phyloP scores from a whole-genome alignment of 1,284 basidiomycete genomes.

The Pseudomicrostroma phylloplanum region DNA sequence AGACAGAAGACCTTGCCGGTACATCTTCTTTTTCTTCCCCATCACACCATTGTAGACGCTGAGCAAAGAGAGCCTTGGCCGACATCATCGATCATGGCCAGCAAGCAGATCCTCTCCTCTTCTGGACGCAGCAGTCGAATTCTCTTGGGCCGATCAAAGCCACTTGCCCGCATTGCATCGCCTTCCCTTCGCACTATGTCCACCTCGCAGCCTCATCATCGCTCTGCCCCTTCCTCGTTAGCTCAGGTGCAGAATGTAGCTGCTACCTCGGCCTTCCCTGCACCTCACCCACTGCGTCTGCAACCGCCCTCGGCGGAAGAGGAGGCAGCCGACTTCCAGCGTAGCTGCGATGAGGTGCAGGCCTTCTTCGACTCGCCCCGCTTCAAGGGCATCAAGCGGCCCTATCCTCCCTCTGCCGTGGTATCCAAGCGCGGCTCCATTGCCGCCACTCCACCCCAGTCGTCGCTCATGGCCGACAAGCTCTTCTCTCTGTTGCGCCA shows the following conservation, averaged over 20 bases:
- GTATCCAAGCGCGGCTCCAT: conserved; percentile 83
- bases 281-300: conserved; percentile 59
- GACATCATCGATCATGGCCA: too few species aligned
- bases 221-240: conserved; percentile 57
- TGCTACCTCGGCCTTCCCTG: conserved; percentile 55
- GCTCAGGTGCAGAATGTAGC: conserved; percentile 54
- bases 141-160: too few species aligned
- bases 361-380: conserved; percentile 70
- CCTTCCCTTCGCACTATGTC: background rate
- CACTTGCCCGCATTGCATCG: too few species aligned
- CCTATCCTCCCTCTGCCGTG: conserved; percentile 71
- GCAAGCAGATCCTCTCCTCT: too few species aligned
- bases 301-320: conserved; percentile 62
- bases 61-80: too few species aligned
- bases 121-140: too few species aligned
- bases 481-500: conserved; percentile 64
- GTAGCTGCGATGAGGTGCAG: conserved; percentile 62
- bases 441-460: conserved; percentile 66
- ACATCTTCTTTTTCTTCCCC: too few species aligned
- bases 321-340: conserved; percentile 64
- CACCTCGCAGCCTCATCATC: conserved; percentile 12
- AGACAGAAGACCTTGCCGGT: too few species aligned
- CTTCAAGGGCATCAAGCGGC: conserved; percentile 67
- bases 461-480: conserved; percentile 73
- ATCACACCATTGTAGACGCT: too few species aligned